Percentiles rank a stretch among this genome's conserved stretches.
Evolutionary conservation across 1,284 basidiomycete species (phyloP).

Genomic region (Heterobasidion parviporum): DNA sequence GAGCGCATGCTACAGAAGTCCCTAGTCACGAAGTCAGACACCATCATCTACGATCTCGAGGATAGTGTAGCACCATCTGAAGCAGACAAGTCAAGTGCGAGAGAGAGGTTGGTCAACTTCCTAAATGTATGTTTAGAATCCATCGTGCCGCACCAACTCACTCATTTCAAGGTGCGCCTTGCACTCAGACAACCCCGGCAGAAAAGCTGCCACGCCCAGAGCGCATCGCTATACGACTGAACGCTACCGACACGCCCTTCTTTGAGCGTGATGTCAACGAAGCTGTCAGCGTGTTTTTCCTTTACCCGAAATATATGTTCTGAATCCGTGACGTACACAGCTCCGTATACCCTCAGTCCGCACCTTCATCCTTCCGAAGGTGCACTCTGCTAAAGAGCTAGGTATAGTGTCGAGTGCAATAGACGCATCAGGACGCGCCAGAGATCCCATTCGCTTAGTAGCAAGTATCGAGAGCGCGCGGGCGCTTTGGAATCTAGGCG

Average conservation of each 20-base stretch:
- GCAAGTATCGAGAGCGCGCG: slow-evolving; percentile 78
- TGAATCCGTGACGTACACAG: slow-evolving; percentile 7
- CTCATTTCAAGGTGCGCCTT: not conserved
- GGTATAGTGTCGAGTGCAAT: slow-evolving; percentile 49
- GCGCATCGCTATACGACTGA: slow-evolving; percentile 69
- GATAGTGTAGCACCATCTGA: slow-evolving; percentile 67
- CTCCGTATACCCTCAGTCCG: slow-evolving; percentile 31
- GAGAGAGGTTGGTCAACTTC: slow-evolving; percentile 50
- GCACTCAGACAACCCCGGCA: slow-evolving; percentile 19
- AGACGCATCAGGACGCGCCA: slow-evolving; percentile 19
- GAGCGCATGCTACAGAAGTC: slow-evolving; percentile 80
- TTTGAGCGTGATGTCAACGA: slow-evolving; percentile 64
- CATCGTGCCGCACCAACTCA: not conserved
- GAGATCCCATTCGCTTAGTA: slow-evolving; percentile 48
- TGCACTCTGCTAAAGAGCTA: slow-evolving; percentile 62
- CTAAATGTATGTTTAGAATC: slow-evolving; percentile 36
- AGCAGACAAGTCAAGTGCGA: slow-evolving; percentile 54
- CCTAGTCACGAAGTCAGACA: slow-evolving; percentile 52
- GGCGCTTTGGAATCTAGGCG: slow-evolving; percentile 50
- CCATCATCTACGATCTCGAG: slow-evolving; percentile 82
- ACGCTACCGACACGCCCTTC: slow-evolving; percentile 65
- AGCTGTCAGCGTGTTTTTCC: slow-evolving; percentile 38
- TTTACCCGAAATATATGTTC: not conserved
- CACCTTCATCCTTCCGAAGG: slow-evolving; percentile 72
- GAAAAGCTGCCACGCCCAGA: slow-evolving; percentile 33